Evolutionary conservation across 352 stramenopile species (phyloP).

Genomic region (Aphanomyces stellatus): DNA sequence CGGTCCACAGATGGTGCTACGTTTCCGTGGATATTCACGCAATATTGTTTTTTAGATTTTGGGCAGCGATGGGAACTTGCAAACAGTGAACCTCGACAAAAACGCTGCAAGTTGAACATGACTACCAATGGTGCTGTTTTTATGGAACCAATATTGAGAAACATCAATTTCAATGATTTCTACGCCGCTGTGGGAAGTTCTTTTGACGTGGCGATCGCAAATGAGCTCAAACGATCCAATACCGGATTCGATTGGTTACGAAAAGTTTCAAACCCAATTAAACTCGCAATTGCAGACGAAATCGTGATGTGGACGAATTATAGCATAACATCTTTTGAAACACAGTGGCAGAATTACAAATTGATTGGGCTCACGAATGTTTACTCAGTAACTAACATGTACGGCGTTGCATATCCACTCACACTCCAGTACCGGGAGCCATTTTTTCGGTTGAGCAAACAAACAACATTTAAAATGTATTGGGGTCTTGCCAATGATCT

Average conservation of each 20-base stretch:
- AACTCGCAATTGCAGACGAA: background rate
- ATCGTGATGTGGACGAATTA: background rate
- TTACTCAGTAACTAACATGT: background rate
- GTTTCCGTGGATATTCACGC: background rate
- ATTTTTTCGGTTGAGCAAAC: background rate
- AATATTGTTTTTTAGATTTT: slow-evolving; percentile 4
- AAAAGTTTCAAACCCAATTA: background rate
- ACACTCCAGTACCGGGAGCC: background rate
- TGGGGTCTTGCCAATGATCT: slow-evolving; percentile 12
- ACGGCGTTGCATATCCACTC: background rate
- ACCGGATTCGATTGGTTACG: background rate
- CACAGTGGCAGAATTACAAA: slow-evolving; percentile 9
- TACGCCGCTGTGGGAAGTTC: background rate
- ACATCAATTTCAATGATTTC: background rate
- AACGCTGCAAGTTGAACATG: background rate
- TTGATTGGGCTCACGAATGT: background rate
- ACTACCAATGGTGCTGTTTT: background rate
- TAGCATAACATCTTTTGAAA: background rate
- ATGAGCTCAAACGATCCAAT: background rate
- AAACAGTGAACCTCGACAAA: background rate
- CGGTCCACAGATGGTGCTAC: background rate
- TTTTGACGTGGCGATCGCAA: background rate
- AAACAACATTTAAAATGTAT: slow-evolving; percentile 14
- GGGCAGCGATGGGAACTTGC: background rate
- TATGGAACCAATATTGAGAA: background rate